Percentiles rank a stretch among this genome's conserved stretches.
phyloP scores from a whole-genome alignment of 192 early-diverging fungal genomes.

The Chytriomyces sp. region DNA sequence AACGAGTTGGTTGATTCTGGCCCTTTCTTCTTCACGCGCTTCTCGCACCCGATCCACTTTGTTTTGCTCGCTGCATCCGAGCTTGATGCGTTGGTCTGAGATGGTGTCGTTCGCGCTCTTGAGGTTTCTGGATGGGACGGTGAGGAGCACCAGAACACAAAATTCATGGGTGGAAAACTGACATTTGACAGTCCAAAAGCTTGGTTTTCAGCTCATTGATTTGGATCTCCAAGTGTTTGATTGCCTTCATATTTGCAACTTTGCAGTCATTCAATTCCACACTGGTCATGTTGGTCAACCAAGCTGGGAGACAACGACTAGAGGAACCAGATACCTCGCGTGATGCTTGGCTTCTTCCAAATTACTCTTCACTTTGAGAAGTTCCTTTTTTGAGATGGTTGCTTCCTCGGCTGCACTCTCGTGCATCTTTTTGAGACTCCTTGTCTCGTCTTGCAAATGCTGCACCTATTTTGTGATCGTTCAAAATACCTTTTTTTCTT shows the following conservation, averaged over 20 bases:
- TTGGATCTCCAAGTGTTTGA: constrained; percentile 24
- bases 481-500: background rate
- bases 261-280: constrained; percentile 31
- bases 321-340: constrained; percentile 13
- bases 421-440: constrained; percentile 17
- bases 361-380: constrained; percentile 30
- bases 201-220: constrained; percentile 28
- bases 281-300: background rate
- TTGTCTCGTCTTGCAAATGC: constrained; percentile 23
- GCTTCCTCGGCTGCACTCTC: constrained; percentile 25
- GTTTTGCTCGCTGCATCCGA: constrained; percentile 21
- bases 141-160: background rate
- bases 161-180: background rate
- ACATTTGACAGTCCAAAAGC: constrained; percentile 28
- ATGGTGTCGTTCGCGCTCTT: constrained; percentile 21
- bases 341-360: constrained; percentile 28
- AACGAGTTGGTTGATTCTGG: constrained; percentile 18
- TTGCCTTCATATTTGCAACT: constrained; percentile 7
- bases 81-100: background rate
- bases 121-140: constrained; percentile 15
- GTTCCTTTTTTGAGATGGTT: constrained; percentile 24
- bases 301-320: background rate
- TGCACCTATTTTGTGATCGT: background rate
- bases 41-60: constrained; percentile 15
- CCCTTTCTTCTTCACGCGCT: constrained; percentile 27